Percentiles rank a stretch among this genome's conserved stretches.
phyloP scores from a whole-genome alignment of 75 land plant species.

The Selaginella tamariscina region DNA sequence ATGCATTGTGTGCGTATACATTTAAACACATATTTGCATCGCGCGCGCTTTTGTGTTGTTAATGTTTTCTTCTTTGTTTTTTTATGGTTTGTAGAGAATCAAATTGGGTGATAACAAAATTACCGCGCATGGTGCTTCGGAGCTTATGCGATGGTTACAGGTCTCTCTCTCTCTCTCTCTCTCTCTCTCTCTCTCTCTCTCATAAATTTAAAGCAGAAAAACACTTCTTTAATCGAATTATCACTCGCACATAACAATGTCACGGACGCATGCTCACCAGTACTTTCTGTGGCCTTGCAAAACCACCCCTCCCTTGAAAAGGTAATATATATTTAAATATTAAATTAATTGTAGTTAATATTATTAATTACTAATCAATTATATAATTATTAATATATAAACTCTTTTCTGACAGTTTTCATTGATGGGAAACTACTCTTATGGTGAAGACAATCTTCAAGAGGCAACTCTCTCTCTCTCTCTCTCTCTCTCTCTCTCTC shows the following conservation, averaged over 20 bases:
- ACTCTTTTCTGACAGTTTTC: slow-evolving; percentile 20
- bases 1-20: too few species aligned
- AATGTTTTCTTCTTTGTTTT: too few species aligned
- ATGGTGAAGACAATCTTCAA: slow-evolving; percentile 21
- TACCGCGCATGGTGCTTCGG: slow-evolving; percentile 22
- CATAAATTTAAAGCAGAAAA: slow-evolving; percentile 13
- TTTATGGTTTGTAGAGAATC: slow-evolving; percentile 21
- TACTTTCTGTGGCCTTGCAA: slow-evolving; percentile 11
- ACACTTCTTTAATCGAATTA: slow-evolving; percentile 22
- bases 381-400: neutral
- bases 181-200: slow-evolving; percentile 1
- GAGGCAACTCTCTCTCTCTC: too few species aligned
- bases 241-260: slow-evolving; percentile 24
- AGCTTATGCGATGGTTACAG: slow-evolving; percentile 24
- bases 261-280: slow-evolving; percentile 20
- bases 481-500: too few species aligned
- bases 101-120: slow-evolving; percentile 26
- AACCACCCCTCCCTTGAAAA: slow-evolving; percentile 15
- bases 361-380: neutral
- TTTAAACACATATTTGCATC: neutral
- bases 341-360: neutral
- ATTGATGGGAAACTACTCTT: slow-evolving; percentile 29
- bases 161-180: slow-evolving; percentile 12
- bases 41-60: neutral
- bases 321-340: slow-evolving; percentile 6